Evolutionary conservation across 768 basidiomycete genomes (phyloP).

Genomic region (Fomitopsis pulvina): DNA sequence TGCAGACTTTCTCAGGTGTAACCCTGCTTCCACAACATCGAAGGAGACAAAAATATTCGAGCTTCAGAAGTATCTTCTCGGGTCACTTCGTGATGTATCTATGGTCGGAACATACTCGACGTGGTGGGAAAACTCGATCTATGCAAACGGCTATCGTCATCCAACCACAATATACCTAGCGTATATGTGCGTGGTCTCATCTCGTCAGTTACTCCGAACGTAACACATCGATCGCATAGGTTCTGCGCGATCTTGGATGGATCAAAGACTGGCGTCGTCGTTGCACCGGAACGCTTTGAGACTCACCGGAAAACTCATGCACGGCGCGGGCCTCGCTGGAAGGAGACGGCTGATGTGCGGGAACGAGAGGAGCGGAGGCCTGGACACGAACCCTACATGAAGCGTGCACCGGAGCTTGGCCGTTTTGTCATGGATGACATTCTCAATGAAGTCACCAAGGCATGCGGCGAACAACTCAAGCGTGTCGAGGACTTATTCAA

Average conservation of each 20-base stretch:
- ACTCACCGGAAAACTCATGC: constrained; percentile 24
- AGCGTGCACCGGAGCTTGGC: constrained; percentile 15
- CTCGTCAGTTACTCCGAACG: neutral
- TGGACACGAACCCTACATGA: constrained; percentile 22
- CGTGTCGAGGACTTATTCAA: constrained; percentile 26
- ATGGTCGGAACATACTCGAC: constrained; percentile 46
- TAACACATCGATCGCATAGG: constrained; percentile 27
- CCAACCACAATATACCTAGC: constrained; percentile 45
- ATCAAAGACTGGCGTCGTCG: constrained; percentile 49
- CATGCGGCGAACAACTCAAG: constrained; percentile 15
- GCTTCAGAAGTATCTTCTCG: constrained; percentile 46
- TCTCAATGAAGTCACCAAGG: constrained; percentile 19
- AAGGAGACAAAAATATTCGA: constrained; percentile 24
- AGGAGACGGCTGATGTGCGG: constrained; percentile 14
- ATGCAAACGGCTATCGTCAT: constrained; percentile 45
- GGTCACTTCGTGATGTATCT: constrained; percentile 36
- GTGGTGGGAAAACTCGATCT: constrained; percentile 51
- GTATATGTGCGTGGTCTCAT: constrained; percentile 36
- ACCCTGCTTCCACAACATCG: constrained; percentile 17
- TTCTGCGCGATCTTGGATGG: constrained; percentile 54
- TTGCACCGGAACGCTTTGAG: constrained; percentile 27
- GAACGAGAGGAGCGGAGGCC: constrained; percentile 2
- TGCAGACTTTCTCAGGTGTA: constrained; percentile 29
- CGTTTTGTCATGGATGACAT: constrained; percentile 42
- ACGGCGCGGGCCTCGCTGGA: constrained; percentile 24